Conservation (phyloP, 768 basidiomycete species). For the Leucocoprinus birnbaumii region DNA sequence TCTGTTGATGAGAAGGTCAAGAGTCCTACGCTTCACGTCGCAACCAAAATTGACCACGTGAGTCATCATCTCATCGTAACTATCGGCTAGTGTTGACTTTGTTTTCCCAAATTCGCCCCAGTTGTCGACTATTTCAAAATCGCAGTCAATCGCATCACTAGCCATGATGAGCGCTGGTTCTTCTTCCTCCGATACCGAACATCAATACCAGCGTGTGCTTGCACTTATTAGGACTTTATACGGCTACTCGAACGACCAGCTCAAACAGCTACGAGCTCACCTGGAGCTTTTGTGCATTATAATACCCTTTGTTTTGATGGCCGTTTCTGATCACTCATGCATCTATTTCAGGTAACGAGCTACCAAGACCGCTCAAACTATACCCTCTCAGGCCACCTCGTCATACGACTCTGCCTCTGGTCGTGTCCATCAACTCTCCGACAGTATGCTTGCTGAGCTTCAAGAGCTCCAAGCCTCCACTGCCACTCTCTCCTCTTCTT, state of each 20-base stretch:
- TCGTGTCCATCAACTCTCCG: background rate
- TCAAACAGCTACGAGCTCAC: constrained; percentile 68
- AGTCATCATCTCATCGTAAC: constrained; percentile 19
- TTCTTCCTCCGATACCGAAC: constrained; percentile 53
- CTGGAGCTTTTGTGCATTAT: constrained; percentile 57
- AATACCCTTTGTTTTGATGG: constrained; percentile 25
- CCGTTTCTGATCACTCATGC: constrained; percentile 55
- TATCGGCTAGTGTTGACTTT: constrained; percentile 11
- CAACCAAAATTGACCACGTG: constrained; percentile 73
- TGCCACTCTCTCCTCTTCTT: background rate
- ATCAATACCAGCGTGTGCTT: constrained; percentile 76
- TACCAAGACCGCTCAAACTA: constrained; percentile 13
- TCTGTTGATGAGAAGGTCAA: constrained; percentile 56
- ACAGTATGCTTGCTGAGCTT: background rate
- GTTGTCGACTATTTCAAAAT: constrained; percentile 70
- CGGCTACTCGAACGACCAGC: constrained; percentile 66
- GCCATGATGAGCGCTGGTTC: constrained; percentile 40
- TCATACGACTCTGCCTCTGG: constrained; percentile 26
- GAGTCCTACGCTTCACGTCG: constrained; percentile 59
- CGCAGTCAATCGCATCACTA: constrained; percentile 47
- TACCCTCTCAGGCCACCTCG: constrained; percentile 16
- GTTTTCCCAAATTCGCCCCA: constrained; percentile 61
- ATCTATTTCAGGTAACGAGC: background rate
- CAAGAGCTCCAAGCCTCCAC: background rate
- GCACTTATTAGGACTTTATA: constrained; percentile 62